Evolutionary conservation across 164 flowering plant species (phyloP), one percentile per base, ranked within the genome.

Genomic region (Magnolia changhungtana): DNA sequence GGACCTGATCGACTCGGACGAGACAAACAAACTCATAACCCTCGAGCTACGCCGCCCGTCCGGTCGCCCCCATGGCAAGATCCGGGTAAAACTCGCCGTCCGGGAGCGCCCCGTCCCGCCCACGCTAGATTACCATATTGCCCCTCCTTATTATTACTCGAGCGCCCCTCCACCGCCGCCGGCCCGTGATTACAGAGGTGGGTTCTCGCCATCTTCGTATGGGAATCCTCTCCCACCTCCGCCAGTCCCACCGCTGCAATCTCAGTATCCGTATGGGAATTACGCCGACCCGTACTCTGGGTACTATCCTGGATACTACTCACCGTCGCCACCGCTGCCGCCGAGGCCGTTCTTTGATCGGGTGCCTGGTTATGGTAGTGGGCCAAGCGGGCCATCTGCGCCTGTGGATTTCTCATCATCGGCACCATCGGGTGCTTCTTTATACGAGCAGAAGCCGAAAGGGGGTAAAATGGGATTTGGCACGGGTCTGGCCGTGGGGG

Each of bases 41-140:
- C 82, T 92, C 72, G 87, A 88, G 68, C 88, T 94, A 63, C 82
- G 80, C 27, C 92, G 96, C 16, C 93, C 95, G 19, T 94, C 96
- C 18, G 98, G 98, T 18, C 93, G 98, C 11, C 96, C 93, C 21
- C 98, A 94, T 29, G 98, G 98, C 0, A 91, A 89, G 87, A 87
- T 92, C 83, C 81, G 88, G 11, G 24, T 94, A 2, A 92, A 88
- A 74, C 81, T 92, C 37, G 82, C 84, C 31, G 11, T 92, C 31
- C 83, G 85, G 0, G 93, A 87, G 64, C 89, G 90, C 13, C 90
- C 87, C 1, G 19, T 77, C 14, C 83, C 82, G 1, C 82, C 77
- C 50, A 75, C 19, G 8, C 80, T 50, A 50, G 16, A 87, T 83
- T 86, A 85, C 85, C 86, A 84, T 21, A 51, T 67, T 74, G 31